phyloP scores from a whole-genome alignment of 139 green algal genomes.

The Pedinophyceae sp. region DNA sequence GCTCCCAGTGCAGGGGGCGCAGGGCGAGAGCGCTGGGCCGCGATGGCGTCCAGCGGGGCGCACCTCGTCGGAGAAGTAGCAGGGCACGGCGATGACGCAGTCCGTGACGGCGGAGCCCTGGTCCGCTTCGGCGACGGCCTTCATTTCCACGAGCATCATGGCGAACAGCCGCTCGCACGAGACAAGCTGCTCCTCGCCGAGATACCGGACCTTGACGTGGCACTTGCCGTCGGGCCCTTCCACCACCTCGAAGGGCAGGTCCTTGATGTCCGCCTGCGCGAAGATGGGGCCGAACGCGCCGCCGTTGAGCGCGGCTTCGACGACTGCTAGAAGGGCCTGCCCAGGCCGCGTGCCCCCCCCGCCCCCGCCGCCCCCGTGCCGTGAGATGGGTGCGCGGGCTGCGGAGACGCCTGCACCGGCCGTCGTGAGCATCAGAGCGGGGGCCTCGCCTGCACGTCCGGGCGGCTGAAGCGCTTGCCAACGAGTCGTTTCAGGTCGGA shows the following conservation, averaged over 20 bases:
- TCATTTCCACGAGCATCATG: conserved; percentile 80
- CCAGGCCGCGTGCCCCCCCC: too few species aligned
- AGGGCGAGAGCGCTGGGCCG: too few species aligned
- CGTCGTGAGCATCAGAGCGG: too few species aligned
- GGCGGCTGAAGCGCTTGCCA: conserved; percentile 70
- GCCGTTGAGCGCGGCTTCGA: too few species aligned
- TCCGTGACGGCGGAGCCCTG: conserved; percentile 64
- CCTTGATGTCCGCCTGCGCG: conserved; percentile 47
- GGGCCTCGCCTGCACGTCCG: conserved; percentile 65
- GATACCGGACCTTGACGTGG: conserved; percentile 59
- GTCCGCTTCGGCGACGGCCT: conserved; percentile 76
- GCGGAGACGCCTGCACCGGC: too few species aligned
- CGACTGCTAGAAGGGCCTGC: too few species aligned
- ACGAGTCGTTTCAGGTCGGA: conserved; percentile 84
- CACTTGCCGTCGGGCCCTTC: conserved; percentile 55
- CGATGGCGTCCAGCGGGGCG: conserved; percentile 28
- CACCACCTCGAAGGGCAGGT: conserved; percentile 35
- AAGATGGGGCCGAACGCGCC: too few species aligned
- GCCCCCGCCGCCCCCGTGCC: too few species aligned
- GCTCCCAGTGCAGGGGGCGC: too few species aligned
- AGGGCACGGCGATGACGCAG: conserved; percentile 77
- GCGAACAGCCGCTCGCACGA: conserved; percentile 60
- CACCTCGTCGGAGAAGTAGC: conserved; percentile 57
- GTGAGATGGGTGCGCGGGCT: too few species aligned
- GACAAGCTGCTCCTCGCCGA: conserved; percentile 32